Percentiles rank a stretch among this genome's conserved stretches.
Conservation (phyloP, 108 stramenopile genomes). For the Thalassiosira profunda region DNA sequence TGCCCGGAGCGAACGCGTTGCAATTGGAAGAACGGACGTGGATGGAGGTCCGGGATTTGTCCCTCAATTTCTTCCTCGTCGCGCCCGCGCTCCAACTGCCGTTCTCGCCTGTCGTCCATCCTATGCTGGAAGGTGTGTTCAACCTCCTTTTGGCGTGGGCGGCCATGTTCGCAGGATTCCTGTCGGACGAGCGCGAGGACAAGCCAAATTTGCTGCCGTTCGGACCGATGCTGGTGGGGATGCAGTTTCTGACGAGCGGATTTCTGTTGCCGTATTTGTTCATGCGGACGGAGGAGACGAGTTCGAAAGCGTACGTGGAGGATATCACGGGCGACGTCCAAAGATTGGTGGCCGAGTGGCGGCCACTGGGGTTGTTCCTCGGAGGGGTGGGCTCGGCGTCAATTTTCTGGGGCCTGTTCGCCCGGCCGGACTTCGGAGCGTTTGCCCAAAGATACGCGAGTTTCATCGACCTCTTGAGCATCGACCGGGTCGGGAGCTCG, state of each 20-base stretch:
- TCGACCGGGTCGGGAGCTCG: slow-evolving; percentile 85
- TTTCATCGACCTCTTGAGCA: slow-evolving; percentile 71
- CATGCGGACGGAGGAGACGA: slow-evolving; percentile 56
- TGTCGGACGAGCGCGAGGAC: slow-evolving; percentile 79
- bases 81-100: slow-evolving; percentile 75
- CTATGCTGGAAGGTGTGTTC: slow-evolving; percentile 88
- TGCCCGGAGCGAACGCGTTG: slow-evolving; percentile 74
- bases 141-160: slow-evolving; percentile 92
- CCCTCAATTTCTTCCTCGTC: slow-evolving; percentile 87
- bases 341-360: slow-evolving; percentile 65
- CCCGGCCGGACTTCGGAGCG: slow-evolving; percentile 35
- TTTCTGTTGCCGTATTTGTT: slow-evolving; percentile 87
- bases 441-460: slow-evolving; percentile 62
- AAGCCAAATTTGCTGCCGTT: slow-evolving; percentile 74
- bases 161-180: slow-evolving; percentile 87
- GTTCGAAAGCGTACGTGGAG: slow-evolving; percentile 29
- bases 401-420: slow-evolving; percentile 68
- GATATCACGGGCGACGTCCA: slow-evolving; percentile 24
- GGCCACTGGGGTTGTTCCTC: slow-evolving; percentile 55
- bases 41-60: slow-evolving; percentile 85
- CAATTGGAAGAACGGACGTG: slow-evolving; percentile 80
- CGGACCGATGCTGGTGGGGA: slow-evolving; percentile 75
- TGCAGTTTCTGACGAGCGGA: slow-evolving; percentile 92
- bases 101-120: slow-evolving; percentile 79
- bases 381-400: slow-evolving; percentile 65